phyloP scores from a whole-genome alignment of 2,329 filamentous ascomycete species.

The Plenodomus tracheiphilus region DNA sequence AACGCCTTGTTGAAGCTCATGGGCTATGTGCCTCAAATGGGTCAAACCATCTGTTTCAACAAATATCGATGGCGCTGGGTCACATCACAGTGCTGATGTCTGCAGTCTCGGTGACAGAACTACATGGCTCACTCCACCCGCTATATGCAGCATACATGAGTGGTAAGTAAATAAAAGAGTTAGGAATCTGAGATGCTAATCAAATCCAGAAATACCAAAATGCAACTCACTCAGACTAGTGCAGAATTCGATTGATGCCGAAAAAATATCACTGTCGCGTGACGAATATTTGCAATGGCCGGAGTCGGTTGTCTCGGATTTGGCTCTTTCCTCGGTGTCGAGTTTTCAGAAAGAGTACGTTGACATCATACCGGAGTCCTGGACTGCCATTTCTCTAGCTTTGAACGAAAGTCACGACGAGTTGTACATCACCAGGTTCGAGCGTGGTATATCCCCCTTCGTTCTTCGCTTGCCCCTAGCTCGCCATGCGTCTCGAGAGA shows the following conservation, averaged over 20 bases:
- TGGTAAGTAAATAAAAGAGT: conserved; percentile 21
- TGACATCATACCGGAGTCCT: conserved; percentile 78
- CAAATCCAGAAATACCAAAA: conserved; percentile 66
- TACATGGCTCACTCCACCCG: conserved; percentile 42
- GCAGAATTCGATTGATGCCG: conserved; percentile 57
- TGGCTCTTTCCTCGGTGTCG: conserved; percentile 44
- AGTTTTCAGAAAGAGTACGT: conserved; percentile 79
- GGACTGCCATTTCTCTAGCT: conserved; percentile 85
- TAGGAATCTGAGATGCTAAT: conserved; percentile 4
- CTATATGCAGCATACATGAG: conserved; percentile 46
- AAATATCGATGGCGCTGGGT: conserved; percentile 41
- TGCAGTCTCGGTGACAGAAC: conserved; percentile 34
- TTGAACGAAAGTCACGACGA: conserved; percentile 82
- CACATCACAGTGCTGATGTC: conserved; percentile 46
- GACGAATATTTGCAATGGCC: conserved; percentile 48
- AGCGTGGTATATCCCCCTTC: conserved; percentile 75
- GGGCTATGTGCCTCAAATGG: conserved; percentile 56
- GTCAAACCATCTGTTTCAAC: conserved; percentile 61
- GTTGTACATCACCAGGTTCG: conserved; percentile 84
- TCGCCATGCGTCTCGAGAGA: conserved; percentile 77
- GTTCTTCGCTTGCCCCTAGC: conserved; percentile 84
- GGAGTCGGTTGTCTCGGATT: conserved; percentile 33
- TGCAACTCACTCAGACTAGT: conserved; percentile 71
- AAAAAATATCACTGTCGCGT: conserved; percentile 48
- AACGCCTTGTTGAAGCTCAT: conserved; percentile 67